A percentile compares a stretch with the other conserved stretches of the same genome.
phyloP scores from a whole-genome alignment of 2,329 filamentous ascomycete genomes.

The Cylindrodendrum hubeiense region DNA sequence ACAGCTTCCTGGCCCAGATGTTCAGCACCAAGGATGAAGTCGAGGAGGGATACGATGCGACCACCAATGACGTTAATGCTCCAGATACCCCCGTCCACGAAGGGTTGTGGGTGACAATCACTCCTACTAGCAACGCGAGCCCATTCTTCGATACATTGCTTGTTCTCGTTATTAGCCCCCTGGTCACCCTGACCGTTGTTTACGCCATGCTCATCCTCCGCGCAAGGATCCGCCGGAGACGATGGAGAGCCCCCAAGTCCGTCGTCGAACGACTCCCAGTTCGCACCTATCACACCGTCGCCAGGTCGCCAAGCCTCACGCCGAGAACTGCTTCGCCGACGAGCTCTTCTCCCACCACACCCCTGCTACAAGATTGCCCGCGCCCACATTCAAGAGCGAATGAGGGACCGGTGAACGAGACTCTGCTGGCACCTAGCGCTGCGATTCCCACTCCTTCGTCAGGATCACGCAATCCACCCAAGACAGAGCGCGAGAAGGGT shows the following conservation, averaged over 20 bases:
- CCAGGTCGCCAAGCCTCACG: conserved; percentile 67
- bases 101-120: conserved; percentile 96
- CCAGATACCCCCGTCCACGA: conserved; percentile 60
- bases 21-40: conserved; percentile 40
- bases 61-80: conserved; percentile 39
- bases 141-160: conserved; percentile 96
- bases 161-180: conserved; percentile 94
- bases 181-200: conserved; percentile 92
- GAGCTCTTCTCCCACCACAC: conserved; percentile 80
- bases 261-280: conserved; percentile 96
- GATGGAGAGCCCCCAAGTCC: conserved; percentile 98
- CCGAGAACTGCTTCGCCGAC: conserved; percentile 72
- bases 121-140: conserved; percentile 87
- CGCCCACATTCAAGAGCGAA: conserved; percentile 75
- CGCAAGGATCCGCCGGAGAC: conserved; percentile 86
- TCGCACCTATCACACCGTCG: conserved; percentile 91
- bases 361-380: conserved; percentile 76
- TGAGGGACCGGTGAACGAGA: conserved; percentile 66
- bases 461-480: conserved; percentile 46
- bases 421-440: conserved; percentile 58
- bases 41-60: conserved; percentile 37
- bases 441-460: conserved; percentile 54
- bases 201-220: conserved; percentile 90
- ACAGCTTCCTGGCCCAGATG: conserved; percentile 37
- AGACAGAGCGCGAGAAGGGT: conserved; percentile 67